Evolutionary conservation across 148 eudicot genomes (phyloP), one percentile per base, ranked within the genome.

Genomic region (Cornus florida): DNA sequence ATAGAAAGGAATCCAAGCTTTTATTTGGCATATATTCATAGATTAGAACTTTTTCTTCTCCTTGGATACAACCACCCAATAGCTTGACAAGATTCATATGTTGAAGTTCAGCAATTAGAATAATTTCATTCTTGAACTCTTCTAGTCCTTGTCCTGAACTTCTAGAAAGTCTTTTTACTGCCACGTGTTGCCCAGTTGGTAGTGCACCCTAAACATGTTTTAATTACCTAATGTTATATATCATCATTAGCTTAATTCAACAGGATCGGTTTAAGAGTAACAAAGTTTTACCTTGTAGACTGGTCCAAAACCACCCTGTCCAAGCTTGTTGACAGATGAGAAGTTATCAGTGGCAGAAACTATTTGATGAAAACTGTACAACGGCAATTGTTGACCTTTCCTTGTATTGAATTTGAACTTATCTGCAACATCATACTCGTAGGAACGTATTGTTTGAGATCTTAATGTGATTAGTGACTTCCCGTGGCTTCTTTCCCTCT

Each of bases 71-170:
- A 59, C 67, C 56, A 6, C 76, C 76, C 19, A 74, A 8, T 13
- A 74, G 41, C 32, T 39, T 23, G n/a, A 74, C 76, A 56, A 74
- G 76, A 74, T 74, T 74, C 17, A 20, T 74, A 39, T 74, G 76
- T 59, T 74, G 76, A 53, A 74, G 76, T 74, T 74, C 39, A 10
- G 76, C 76, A 32, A 74, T 59, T 33, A 74, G 67, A 8, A 17
- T 39, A 64, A 64, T 56, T 22, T 74, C 76, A 74, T 74, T 74
- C 67, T 74, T 74, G 39, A 74, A 74, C 23, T 74, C 76, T 23
- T 28, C 28, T 3, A 56, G 16, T 74, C 76, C 76, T 35, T 35
- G 76, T 3, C 43, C 76, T 24, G 76, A 74, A 19, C 22, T 74
- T 74, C 38, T 74, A 28, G 76, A 46, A 20, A 74, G 67, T 35